Evolutionary conservation across 78 protist species (phyloP), one percentile per base, ranked within the genome.

Genomic region (Chrysochromulina parva): DNA sequence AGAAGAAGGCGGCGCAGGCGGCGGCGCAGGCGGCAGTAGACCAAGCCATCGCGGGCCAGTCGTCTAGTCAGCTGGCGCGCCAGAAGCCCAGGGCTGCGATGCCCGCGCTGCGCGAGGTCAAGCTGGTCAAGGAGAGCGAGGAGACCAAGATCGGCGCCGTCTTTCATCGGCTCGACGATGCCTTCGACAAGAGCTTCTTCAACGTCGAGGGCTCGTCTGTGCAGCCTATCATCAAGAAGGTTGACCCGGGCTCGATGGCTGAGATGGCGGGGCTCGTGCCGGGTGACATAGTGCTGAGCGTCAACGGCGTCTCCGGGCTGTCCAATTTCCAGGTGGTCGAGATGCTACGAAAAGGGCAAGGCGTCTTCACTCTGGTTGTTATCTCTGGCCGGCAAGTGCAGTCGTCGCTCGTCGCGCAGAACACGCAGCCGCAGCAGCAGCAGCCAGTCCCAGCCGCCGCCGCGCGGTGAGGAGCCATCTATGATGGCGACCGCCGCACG

Each of bases 251-350:
- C 19, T 38, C 84, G 47, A 48, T 74, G 57, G 84, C 52, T 28
- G 84, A 52, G 86, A 19, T 7, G 19, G 9, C 86, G 38, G 86
- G 86, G 19, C 86, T 78, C 47, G 62, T 53, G 28, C 62, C 86
- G 48, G 86, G 86, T 47, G 86, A 78, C 48, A 50, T 50, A 6
- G 86, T 50, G 50, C 86, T 78, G 7, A 10, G 47, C 13, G 86
- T 78, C 14, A 78, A 78, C 5, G 86, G 86, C 14, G 20, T 78
- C 4, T 53, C 47, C 5, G 86, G 86, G 22, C 38, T 53, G 14
- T 50, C 60, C n/a, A 78, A 78, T 47, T 78, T 53, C 60, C 86
- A 78, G 86, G 86, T 78, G 28, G 86, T 78, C 24, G 86, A 78
- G 60, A 78, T 78, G 86, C 59, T 78, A 5, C 86, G 86, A 58